These are phyloP conservation scores for Coemansia sp. DNA, from an alignment of 192 early-diverging fungal species.

Conservation along the genomic window DNA sequence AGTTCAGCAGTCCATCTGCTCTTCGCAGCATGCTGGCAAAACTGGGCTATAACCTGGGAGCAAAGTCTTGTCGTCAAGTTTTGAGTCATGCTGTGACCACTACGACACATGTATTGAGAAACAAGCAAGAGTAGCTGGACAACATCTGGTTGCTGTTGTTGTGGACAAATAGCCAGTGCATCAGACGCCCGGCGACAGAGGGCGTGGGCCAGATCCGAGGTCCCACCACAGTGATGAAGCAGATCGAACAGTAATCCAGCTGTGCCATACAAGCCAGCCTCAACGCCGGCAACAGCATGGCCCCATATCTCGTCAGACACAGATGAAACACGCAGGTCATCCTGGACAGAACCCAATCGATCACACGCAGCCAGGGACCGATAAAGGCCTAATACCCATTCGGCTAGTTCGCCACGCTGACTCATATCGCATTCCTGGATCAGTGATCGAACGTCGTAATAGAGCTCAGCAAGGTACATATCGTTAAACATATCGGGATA, in stretches of 20 bases:
- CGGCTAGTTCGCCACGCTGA: conserved; percentile 24
- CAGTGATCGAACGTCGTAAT: conserved; percentile 17
- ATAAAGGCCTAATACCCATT: conserved; percentile 42
- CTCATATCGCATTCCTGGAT: conserved; percentile 31
- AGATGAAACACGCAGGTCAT: background rate
- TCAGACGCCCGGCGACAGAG: conserved; percentile 38
- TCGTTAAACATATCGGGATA: conserved; percentile 22
- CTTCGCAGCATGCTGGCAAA: conserved; percentile 32
- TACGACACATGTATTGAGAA: conserved; percentile 18
- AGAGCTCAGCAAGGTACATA: conserved; percentile 17
- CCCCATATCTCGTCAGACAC: conserved; percentile 28
- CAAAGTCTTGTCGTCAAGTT: conserved; percentile 5
- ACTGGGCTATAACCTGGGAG: conserved; percentile 9
- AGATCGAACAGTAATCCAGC: conserved; percentile 29
- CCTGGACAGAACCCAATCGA: background rate
- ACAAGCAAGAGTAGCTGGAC: conserved; percentile 21
- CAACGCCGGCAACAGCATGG: conserved; percentile 35
- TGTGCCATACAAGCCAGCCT: conserved; percentile 30
- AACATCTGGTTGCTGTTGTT: conserved; percentile 12
- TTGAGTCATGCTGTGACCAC: conserved; percentile 4
- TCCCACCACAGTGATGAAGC: conserved; percentile 8
- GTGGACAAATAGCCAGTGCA: conserved; percentile 19
- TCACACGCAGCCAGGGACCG: conserved; percentile 12
- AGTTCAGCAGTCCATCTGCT: conserved; percentile 21
- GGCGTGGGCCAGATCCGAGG: conserved; percentile 6